Evolutionary conservation across 2,329 filamentous ascomycete genomes (phyloP).

Genomic region (Diaporthe destruens): DNA sequence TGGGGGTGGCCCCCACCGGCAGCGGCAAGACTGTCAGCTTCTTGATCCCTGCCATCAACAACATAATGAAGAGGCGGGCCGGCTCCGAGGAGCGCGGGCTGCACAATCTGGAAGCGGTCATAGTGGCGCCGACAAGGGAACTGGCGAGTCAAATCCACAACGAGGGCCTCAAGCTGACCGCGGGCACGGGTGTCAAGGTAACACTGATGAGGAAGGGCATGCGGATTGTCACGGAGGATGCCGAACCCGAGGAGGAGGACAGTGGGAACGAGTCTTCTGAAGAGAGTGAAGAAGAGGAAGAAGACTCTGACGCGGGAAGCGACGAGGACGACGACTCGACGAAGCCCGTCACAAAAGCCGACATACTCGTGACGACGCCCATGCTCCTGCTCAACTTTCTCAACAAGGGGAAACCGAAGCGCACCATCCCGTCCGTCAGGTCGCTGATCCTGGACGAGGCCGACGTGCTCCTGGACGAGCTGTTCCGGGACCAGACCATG

Average conservation of each 20-base stretch:
- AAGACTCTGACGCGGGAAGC: conserved; percentile 51
- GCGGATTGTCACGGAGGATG: conserved; percentile 67
- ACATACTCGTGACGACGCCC: conserved; percentile 86
- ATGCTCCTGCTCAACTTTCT: conserved; percentile 83
- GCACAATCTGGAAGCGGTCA: conserved; percentile 73
- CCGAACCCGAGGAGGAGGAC: conserved; percentile 55
- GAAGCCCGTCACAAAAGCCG: conserved; percentile 74
- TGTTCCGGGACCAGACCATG: conserved; percentile 91
- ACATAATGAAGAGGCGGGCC: conserved; percentile 71
- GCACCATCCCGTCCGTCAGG: conserved; percentile 74
- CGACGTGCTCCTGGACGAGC: conserved; percentile 90
- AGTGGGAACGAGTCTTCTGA: conserved; percentile 52
- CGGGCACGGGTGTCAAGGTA: conserved; percentile 82
- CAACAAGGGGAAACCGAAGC: conserved; percentile 55
- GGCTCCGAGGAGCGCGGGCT: conserved; percentile 55
- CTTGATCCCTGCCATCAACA: conserved; percentile 86
- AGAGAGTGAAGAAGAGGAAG: conserved; percentile 48
- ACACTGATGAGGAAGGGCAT: conserved; percentile 89
- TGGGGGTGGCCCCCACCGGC: conserved; percentile 93
- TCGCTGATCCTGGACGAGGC: conserved; percentile 91
- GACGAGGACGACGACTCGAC: conserved; percentile 47
- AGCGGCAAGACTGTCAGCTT: conserved; percentile 98
- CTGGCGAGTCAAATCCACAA: conserved; percentile 84
- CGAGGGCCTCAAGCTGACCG: conserved; percentile 85
- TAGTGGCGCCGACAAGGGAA: conserved; percentile 84